A percentile compares a stretch with the other conserved stretches of the same genome.
These are phyloP conservation scores for Sporothrix phasma DNA, from an alignment of 2,329 filamentous ascomycete species.

Conservation along the genomic window DNA sequence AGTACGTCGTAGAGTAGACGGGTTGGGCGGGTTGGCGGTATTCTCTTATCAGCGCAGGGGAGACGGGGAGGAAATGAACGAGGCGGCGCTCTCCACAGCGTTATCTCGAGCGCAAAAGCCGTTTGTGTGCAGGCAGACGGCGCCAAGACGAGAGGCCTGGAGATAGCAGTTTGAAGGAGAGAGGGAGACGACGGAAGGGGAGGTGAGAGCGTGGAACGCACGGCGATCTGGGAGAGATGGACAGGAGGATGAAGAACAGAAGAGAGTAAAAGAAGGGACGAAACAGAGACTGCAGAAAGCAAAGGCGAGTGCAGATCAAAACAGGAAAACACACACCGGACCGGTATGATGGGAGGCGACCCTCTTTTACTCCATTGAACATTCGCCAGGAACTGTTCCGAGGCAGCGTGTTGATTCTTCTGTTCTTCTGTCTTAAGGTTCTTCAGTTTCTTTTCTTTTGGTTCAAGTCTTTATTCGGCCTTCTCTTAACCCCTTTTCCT, in stretches of 20 bases:
- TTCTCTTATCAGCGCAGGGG: slow-evolving; percentile 6
- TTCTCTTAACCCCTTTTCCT: neutral
- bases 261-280: neutral
- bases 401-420: neutral
- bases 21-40: neutral
- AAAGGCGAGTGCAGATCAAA: slow-evolving; percentile 1
- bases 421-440: neutral
- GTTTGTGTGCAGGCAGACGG: neutral
- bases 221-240: neutral
- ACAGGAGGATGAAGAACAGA: neutral
- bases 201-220: neutral
- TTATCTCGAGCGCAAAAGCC: neutral
- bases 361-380: neutral
- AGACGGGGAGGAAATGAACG: neutral
- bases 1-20: too few species aligned
- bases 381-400: neutral
- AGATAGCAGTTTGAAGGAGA: neutral
- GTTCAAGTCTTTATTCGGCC: too few species aligned
- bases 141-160: neutral
- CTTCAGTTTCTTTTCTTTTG: too few species aligned
- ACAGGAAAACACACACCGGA: neutral
- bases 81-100: slow-evolving; percentile 2
- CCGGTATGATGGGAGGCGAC: neutral
- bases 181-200: neutral
- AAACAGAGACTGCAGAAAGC: neutral